A percentile compares a stretch with the other conserved stretches of the same genome.
phyloP scores from a whole-genome alignment of 2,329 filamentous ascomycete species.

The Scytalidium lignicola region DNA sequence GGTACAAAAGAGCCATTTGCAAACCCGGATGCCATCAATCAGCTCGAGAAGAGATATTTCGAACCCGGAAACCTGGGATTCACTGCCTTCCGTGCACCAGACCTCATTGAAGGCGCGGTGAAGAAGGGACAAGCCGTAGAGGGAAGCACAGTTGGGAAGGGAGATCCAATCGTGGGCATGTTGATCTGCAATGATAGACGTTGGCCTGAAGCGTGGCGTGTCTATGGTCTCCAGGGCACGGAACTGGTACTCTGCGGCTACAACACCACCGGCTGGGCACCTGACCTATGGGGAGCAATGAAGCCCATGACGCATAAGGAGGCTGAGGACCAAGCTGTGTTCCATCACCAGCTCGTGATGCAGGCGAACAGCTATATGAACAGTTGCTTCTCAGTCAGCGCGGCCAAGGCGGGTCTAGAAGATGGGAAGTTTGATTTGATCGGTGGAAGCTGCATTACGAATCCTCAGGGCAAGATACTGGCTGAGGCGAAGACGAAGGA shows the following conservation, averaged over 20 bases:
- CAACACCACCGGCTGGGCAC: conserved; percentile 45
- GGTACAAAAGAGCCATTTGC: conserved; percentile 46
- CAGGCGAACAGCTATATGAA: conserved; percentile 50
- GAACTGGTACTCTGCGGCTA: conserved; percentile 45
- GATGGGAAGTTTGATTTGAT: conserved; percentile 46
- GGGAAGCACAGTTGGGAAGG: conserved; percentile 26
- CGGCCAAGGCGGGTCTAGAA: conserved; percentile 45
- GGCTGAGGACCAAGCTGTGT: conserved; percentile 41
- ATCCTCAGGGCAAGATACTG: conserved; percentile 44
- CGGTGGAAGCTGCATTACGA: conserved; percentile 41
- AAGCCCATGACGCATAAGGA: conserved; percentile 35
- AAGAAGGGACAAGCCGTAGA: conserved; percentile 27
- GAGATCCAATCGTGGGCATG: conserved; percentile 49
- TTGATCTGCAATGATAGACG: conserved; percentile 51
- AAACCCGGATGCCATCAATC: conserved; percentile 42
- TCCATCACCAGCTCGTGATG: conserved; percentile 47
- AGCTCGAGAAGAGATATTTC: conserved; percentile 53
- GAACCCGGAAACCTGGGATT: conserved; percentile 47
- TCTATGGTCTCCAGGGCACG: conserved; percentile 44
- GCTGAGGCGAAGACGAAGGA: conserved; percentile 41
- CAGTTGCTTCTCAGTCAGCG: conserved; percentile 43
- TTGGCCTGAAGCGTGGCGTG: conserved; percentile 49
- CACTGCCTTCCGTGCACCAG: conserved; percentile 45
- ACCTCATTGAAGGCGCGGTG: conserved; percentile 32
- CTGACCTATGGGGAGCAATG: conserved; percentile 37